Conservation (phyloP, 352 stramenopile genomes). For the Lagenidium sp. region DNA sequence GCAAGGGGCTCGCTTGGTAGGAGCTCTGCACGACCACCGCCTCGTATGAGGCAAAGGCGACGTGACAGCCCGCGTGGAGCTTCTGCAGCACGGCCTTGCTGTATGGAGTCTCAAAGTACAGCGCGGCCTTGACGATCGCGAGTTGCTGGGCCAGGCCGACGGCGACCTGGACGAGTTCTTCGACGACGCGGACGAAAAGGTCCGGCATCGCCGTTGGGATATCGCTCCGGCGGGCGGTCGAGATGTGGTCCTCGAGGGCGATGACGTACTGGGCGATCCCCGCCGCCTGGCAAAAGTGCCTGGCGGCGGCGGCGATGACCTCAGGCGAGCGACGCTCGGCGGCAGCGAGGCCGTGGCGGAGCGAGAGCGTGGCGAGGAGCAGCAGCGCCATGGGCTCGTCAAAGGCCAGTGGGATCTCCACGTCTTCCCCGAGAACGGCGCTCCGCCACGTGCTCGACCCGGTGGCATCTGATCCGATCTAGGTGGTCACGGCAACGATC, state of each 20-base stretch:
- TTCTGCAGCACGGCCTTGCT: constrained; percentile 23
- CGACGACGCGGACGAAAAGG: constrained; percentile 3
- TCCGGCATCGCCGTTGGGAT: constrained; percentile 11
- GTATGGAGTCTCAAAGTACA: constrained; percentile 20
- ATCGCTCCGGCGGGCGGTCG: constrained; percentile 2
- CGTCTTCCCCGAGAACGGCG: background rate
- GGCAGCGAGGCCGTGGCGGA: constrained; percentile 14
- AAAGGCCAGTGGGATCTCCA: constrained; percentile 15
- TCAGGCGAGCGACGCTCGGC: constrained; percentile 2
- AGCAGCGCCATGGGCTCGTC: constrained; percentile 27
- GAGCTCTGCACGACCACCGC: constrained; percentile 12
- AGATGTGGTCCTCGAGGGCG: constrained; percentile 7
- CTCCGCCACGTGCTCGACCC: constrained; percentile 8
- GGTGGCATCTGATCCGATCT: background rate
- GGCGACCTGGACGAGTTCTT: constrained; percentile 4
- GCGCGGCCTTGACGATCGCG: constrained; percentile 23
- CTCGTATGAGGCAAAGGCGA: constrained; percentile 16
- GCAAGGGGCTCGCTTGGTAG: constrained; percentile 1
- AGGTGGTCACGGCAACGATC: background rate
- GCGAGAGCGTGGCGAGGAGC: constrained; percentile 15
- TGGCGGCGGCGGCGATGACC: constrained; percentile 8
- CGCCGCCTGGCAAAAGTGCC: constrained; percentile 8
- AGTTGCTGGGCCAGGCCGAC: constrained; percentile 25
- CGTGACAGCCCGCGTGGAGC: constrained; percentile 17
- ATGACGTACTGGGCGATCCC: constrained; percentile 9